Evolutionary conservation across 2,329 filamentous ascomycete species (phyloP), one percentile per base, ranked within the genome.

Genomic region (Seiridium unicorne): DNA sequence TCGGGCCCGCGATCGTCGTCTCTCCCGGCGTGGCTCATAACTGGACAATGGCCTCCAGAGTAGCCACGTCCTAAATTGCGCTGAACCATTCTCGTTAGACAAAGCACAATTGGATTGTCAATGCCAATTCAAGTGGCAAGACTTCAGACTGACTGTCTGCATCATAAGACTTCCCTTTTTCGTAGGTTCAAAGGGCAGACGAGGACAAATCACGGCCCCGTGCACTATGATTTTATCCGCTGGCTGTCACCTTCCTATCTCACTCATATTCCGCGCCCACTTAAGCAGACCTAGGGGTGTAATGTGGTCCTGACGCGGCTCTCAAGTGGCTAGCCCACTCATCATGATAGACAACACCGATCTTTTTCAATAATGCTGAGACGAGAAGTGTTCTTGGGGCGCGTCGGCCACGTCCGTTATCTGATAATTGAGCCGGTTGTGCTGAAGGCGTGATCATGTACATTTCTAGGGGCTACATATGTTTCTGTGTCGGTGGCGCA

Each of bases 241-340:
- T 34, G 11, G 47, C 13, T 58, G 55, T 35, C 46, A 58, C 55
- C 55, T 58, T 58, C 55, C 55, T 58, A 58, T 38, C 55, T 58
- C 46, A 38, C 32, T 51, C 44, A 44, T n/a, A 34, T 58, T 58
- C 55, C 55, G 55, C 42, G 55, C 55, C 44, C 44, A 49, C 55
- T 51, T 38, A 58, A 58, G 55, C 46, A 51, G 44, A 49, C 55
- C 32, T 44, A 11, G 34, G 42, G 13, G n/a, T 46, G 11, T 18
- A 48, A 35, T 48, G 42, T 48, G 13, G n/a, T 4, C 32, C 31
- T 18, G 44, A 32, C 49, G 53, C 53, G 35, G 5, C 18, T 44
- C 8, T 31, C n/a, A 48, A n/a, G 7, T 48, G 46, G 11, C 46
- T 18, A 31, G 8, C 26, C 13, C 18, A 18, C 7, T 11, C 18